These are phyloP conservation scores for Fusarium penzigii DNA, from an alignment of 2,329 filamentous ascomycete genomes.

Conservation along the genomic window DNA sequence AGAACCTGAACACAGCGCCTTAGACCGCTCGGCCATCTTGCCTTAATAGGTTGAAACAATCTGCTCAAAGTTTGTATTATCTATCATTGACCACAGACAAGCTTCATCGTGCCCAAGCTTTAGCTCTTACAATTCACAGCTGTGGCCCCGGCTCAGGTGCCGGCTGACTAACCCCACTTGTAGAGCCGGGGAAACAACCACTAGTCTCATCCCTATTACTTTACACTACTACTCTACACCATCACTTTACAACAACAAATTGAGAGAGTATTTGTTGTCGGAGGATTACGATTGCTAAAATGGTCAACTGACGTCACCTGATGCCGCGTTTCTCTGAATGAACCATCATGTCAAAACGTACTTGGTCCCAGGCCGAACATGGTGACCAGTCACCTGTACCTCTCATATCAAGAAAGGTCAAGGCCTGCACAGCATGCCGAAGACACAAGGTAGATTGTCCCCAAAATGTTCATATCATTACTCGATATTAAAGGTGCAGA, in stretches of 20 bases:
- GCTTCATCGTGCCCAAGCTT: too few species aligned
- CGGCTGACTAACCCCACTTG: neutral
- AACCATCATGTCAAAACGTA: slow-evolving; percentile 15
- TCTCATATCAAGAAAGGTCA: slow-evolving; percentile 37
- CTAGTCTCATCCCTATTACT: neutral
- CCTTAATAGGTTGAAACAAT: neutral
- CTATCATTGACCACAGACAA: neutral
- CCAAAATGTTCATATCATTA: neutral
- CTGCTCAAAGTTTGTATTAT: neutral
- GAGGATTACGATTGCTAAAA: neutral
- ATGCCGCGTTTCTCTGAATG: neutral
- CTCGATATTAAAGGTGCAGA: slow-evolving; percentile 21
- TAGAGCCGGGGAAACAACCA: neutral
- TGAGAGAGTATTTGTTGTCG: neutral
- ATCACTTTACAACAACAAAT: neutral
- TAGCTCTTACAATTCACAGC: too few species aligned
- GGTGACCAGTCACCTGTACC: slow-evolving; percentile 13
- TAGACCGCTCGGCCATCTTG: slow-evolving; percentile 11
- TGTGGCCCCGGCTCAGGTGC: too few species aligned
- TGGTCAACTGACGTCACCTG: neutral
- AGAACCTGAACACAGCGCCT: slow-evolving; percentile 13
- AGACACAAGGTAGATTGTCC: slow-evolving; percentile 35
- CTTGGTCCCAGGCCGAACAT: slow-evolving; percentile 16
- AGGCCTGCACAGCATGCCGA: slow-evolving; percentile 39
- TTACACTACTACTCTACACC: neutral